Evolutionary conservation across 257 asterid genomes (phyloP).

Genomic region (Verbena officinalis): DNA sequence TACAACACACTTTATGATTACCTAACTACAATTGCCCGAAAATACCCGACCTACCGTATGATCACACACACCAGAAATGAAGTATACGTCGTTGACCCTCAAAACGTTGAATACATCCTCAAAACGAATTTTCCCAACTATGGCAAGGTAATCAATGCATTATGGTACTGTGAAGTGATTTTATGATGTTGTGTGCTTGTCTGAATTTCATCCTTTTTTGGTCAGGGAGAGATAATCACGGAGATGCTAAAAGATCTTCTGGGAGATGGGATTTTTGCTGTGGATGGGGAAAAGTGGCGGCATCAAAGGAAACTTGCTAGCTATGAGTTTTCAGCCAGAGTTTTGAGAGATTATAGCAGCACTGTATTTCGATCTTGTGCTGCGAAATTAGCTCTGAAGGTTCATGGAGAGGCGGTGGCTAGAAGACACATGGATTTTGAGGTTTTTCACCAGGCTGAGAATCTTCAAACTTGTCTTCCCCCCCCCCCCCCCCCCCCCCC

Average conservation of each 20-base stretch:
- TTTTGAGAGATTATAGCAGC: conserved; percentile 46
- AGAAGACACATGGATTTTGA: conserved; percentile 34
- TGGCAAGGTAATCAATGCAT: background rate
- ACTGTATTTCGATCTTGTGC: conserved; percentile 40
- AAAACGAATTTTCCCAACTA: background rate
- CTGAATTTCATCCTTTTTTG: background rate
- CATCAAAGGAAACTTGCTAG: conserved; percentile 41
- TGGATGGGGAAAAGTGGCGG: background rate
- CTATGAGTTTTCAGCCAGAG: conserved; percentile 46
- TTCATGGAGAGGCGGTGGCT: conserved; percentile 32
- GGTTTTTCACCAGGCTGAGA: conserved; percentile 31
- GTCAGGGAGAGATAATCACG: background rate
- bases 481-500: no score
- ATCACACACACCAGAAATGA: background rate
- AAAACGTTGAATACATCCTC: background rate
- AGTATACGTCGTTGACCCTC: background rate
- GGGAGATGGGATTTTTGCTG: background rate
- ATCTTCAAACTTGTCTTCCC: background rate
- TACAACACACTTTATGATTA: background rate
- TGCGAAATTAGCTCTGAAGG: conserved; percentile 33
- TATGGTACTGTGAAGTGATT: no score
- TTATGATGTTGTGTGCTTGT: background rate
- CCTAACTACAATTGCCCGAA: background rate
- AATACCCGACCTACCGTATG: background rate
- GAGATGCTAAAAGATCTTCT: background rate